These are phyloP conservation scores for Russula vinacea DNA, from an alignment of 768 basidiomycete genomes.

Conservation along the genomic window DNA sequence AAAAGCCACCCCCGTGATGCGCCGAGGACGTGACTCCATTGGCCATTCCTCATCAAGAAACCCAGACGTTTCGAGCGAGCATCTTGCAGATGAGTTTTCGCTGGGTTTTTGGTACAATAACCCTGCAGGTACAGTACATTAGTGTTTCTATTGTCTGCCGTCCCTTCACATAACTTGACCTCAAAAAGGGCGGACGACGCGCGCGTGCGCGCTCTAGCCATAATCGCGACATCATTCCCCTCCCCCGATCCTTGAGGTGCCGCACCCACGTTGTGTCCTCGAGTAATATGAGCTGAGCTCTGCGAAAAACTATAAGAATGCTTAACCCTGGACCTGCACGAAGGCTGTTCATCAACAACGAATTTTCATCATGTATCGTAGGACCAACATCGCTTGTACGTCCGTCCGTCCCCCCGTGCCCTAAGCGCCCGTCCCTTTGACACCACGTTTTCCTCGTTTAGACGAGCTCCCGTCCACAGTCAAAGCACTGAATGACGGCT, in stretches of 20 bases:
- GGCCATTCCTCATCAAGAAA: slow-evolving; percentile 19
- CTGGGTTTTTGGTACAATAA: not conserved
- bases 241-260: not conserved
- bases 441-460: slow-evolving; percentile 3
- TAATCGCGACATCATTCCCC: not conserved
- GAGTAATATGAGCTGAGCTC: slow-evolving; percentile 4
- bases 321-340: not conserved
- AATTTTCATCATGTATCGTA: slow-evolving; percentile 16
- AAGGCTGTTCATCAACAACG: not conserved
- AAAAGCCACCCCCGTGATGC: not conserved
- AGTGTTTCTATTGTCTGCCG: not conserved
- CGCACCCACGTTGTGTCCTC: slow-evolving; percentile 9
- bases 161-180: not conserved
- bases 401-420: slow-evolving; percentile 11
- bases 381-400: slow-evolving; percentile 27
- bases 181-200: not conserved
- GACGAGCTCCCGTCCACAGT: slow-evolving; percentile 28
- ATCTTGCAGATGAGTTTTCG: not conserved
- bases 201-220: too few species aligned
- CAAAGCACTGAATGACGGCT: slow-evolving; percentile 27
- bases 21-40: not conserved
- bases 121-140: too few species aligned
- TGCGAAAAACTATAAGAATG: slow-evolving; percentile 11
- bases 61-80: too few species aligned
- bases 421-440: too few species aligned